phyloP scores from a whole-genome alignment of 768 basidiomycete genomes.

The Mycena polygramma region DNA sequence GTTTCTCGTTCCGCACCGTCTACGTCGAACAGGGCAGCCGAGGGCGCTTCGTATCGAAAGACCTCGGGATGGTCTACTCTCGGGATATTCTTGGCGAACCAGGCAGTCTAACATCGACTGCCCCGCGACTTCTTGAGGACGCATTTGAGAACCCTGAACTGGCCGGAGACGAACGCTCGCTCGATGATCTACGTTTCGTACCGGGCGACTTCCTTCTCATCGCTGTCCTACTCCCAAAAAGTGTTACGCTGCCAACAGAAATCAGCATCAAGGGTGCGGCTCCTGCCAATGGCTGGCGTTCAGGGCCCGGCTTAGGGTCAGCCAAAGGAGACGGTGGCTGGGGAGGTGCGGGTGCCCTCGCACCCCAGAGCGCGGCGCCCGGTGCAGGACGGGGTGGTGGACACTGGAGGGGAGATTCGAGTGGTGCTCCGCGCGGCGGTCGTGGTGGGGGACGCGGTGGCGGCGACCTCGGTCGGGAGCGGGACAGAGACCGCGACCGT shows the following conservation, averaged over 20 bases:
- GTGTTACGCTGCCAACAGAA: slow-evolving; percentile 65
- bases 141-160: slow-evolving; percentile 50
- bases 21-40: slow-evolving; percentile 81
- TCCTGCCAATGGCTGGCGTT: slow-evolving; percentile 51
- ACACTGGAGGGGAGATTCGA: slow-evolving; percentile 35
- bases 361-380: neutral
- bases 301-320: slow-evolving; percentile 31
- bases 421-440: slow-evolving; percentile 39
- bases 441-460: slow-evolving; percentile 44
- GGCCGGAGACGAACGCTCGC: slow-evolving; percentile 72
- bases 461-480: slow-evolving; percentile 27
- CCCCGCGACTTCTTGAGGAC: slow-evolving; percentile 73
- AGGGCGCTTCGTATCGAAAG: slow-evolving; percentile 81
- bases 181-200: slow-evolving; percentile 84
- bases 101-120: slow-evolving; percentile 68
- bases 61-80: slow-evolving; percentile 85
- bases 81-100: slow-evolving; percentile 89
- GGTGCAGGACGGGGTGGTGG: slow-evolving; percentile 33
- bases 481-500: slow-evolving; percentile 38
- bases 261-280: slow-evolving; percentile 63
- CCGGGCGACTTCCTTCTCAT: slow-evolving; percentile 86
- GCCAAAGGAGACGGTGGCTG: slow-evolving; percentile 32
- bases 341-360: slow-evolving; percentile 27
- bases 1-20: slow-evolving; percentile 84
- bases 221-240: slow-evolving; percentile 82